These are phyloP conservation scores for Decorospora gaudefroyi DNA, from an alignment of 2,329 filamentous ascomycete species.

Conservation along the genomic window DNA sequence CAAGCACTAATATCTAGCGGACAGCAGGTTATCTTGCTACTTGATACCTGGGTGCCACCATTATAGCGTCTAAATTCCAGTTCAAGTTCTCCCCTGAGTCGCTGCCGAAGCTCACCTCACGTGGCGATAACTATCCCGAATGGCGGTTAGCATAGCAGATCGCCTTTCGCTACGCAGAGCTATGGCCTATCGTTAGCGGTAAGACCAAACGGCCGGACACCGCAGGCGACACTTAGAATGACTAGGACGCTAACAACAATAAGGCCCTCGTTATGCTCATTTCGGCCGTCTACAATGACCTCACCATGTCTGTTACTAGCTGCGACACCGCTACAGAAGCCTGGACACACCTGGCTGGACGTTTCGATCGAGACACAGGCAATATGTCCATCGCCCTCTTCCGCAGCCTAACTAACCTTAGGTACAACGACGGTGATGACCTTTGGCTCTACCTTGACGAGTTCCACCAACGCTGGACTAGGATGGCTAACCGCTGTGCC, in stretches of 20 bases:
- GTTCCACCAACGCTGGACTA: slow-evolving; percentile 5
- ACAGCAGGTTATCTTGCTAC: too few relatives aligned
- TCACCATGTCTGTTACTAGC: slow-evolving; percentile 3
- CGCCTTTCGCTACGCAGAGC: slow-evolving; percentile 3
- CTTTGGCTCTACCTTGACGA: slow-evolving; percentile 6
- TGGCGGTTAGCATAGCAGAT: slow-evolving; percentile 2
- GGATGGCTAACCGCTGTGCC: slow-evolving; percentile 4
- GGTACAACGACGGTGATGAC: slow-evolving; percentile 3
- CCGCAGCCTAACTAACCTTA: background rate
- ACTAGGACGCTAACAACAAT: slow-evolving; percentile 6
- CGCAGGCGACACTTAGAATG: background rate
- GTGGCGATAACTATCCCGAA: slow-evolving; percentile 6
- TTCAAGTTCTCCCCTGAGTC: slow-evolving; percentile 1
- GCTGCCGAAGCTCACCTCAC: slow-evolving; percentile 3
- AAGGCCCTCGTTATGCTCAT: slow-evolving; percentile 7
- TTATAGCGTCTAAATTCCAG: slow-evolving; percentile 1
- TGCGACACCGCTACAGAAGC: slow-evolving; percentile 2
- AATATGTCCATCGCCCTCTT: slow-evolving; percentile 7
- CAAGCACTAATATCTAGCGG: too few relatives aligned
- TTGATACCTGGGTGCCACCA: background rate
- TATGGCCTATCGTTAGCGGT: slow-evolving; percentile 2
- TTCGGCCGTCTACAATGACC: slow-evolving; percentile 4
- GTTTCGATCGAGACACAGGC: slow-evolving; percentile 4
- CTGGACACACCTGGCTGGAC: slow-evolving; percentile 3
- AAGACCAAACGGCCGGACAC: background rate